Percentiles rank a stretch among this genome's conserved stretches.
phyloP scores from a whole-genome alignment of 768 basidiomycete species.

The Psilocybe subaeruginosa region DNA sequence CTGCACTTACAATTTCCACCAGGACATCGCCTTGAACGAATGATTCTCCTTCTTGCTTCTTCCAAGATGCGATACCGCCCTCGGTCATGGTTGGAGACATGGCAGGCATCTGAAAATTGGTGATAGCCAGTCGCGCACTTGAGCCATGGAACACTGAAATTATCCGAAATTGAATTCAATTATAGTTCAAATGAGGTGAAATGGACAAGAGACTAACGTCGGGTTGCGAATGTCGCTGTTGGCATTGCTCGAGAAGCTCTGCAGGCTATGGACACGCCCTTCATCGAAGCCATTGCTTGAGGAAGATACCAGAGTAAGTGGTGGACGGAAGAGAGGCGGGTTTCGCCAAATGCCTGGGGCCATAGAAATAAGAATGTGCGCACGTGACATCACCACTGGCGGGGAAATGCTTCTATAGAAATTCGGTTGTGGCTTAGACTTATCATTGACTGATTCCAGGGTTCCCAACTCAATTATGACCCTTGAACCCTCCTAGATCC shows the following conservation, averaged over 20 bases:
- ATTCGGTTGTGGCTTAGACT: not conserved
- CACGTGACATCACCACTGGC: not conserved
- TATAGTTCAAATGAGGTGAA: not conserved
- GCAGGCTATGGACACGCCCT: not conserved
- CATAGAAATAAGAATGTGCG: not conserved
- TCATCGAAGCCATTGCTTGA: slow-evolving; percentile 5
- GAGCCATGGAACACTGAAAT: slow-evolving; percentile 56
- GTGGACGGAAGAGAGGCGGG: not conserved
- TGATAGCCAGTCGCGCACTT: slow-evolving; percentile 51
- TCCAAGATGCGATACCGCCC: slow-evolving; percentile 91
- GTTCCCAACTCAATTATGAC: slow-evolving; percentile 1
- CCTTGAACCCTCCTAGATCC: not conserved
- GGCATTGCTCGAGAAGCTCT: not conserved
- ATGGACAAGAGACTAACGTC: slow-evolving; percentile 19
- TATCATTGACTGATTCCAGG: not conserved
- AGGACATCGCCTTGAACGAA: slow-evolving; percentile 85
- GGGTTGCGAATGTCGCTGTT: slow-evolving; percentile 7
- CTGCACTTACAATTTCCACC: slow-evolving; percentile 77
- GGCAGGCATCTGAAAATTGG: slow-evolving; percentile 88
- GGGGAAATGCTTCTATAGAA: not conserved
- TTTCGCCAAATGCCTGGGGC: not conserved
- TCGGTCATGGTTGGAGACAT: slow-evolving; percentile 99
- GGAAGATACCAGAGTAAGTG: slow-evolving; percentile 3
- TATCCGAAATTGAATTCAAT: slow-evolving; percentile 2
- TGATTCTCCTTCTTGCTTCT: slow-evolving; percentile 81